Evolutionary conservation across 2,329 filamentous ascomycete genomes (phyloP), one percentile per base, ranked within the genome.

Genomic region (Neofusicoccum sp.): DNA sequence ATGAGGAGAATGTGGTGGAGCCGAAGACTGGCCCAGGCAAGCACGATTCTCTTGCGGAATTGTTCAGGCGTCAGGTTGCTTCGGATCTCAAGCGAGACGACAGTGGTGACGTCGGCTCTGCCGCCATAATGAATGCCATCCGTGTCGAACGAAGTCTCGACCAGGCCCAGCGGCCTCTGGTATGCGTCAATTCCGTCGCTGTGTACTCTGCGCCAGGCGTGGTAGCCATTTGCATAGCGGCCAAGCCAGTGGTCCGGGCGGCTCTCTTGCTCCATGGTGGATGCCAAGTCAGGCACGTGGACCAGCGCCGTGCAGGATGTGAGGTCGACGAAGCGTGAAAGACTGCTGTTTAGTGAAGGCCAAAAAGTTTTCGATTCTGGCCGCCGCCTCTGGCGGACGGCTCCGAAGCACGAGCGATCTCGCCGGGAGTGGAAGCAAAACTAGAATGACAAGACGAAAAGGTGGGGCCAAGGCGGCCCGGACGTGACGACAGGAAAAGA

Each of bases 121-220:
- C 80, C 80, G 62, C 79, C 78, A 56, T 72, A 79, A 52, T 78
- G 73, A 5, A 71, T 66, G 3, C 80, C 80, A 68, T 82, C 80
- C 0, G 68, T 67, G 64, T 82, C 79, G 69, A 82, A 82, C 9
- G 73, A 74, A 1, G 70, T 74, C 63, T 82, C 80, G 0, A 81
- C 76, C 4, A 80, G 70, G 0, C 80, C 80, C 1, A 81, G 64
- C 0, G 77, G 78, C 7, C 79, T 70, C 16, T 68, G 69, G 63
- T 74, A 78, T 3, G 56, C 31, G 3, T 45, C 29, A 36, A 29
- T 58, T 5, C 54, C 54, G 29, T 9, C 31, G 37, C 36, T 39
- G 34, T 36, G 54, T 28, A n/a, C 54, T 54, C 48, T 65, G 48
- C 67, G 71, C 79, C 79, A 81, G 28, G 69, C 63, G 64, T 80